phyloP scores from a whole-genome alignment of 768 basidiomycete genomes.

The Suillus tomentosus region DNA sequence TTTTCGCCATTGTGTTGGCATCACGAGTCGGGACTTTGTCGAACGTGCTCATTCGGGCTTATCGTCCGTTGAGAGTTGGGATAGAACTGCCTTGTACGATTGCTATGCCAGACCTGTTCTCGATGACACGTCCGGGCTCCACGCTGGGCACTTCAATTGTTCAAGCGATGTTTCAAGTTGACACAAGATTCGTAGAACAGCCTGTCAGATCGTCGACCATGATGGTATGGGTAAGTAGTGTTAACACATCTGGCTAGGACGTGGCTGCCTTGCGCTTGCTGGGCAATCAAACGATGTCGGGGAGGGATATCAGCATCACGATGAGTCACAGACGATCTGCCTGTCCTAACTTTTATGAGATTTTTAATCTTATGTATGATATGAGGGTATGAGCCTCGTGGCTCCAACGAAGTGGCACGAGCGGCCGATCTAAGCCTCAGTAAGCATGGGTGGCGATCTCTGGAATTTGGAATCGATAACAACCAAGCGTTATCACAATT shows the following conservation, averaged over 20 bases:
- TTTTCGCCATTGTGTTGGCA: neutral
- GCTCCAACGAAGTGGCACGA: neutral
- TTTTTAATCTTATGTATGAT: neutral
- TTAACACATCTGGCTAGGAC: neutral
- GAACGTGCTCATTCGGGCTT: neutral
- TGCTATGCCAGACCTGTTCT: neutral
- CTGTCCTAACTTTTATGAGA: neutral
- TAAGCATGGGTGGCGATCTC: neutral
- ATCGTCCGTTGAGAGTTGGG: neutral
- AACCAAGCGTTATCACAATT: neutral
- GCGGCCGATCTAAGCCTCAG: neutral
- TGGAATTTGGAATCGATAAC: neutral
- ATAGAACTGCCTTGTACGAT: neutral
- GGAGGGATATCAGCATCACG: neutral
- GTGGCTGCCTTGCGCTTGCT: neutral
- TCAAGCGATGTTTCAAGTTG: neutral
- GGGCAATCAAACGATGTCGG: neutral
- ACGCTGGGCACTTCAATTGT: neutral
- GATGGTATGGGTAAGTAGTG: neutral
- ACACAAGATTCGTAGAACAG: neutral
- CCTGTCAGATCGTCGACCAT: neutral
- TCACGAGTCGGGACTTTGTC: neutral
- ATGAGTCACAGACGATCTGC: neutral
- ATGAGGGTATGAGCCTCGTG: neutral
- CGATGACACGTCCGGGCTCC: neutral